phyloP scores from a whole-genome alignment of 768 basidiomycete species.

The Hypholoma fasciculare region DNA sequence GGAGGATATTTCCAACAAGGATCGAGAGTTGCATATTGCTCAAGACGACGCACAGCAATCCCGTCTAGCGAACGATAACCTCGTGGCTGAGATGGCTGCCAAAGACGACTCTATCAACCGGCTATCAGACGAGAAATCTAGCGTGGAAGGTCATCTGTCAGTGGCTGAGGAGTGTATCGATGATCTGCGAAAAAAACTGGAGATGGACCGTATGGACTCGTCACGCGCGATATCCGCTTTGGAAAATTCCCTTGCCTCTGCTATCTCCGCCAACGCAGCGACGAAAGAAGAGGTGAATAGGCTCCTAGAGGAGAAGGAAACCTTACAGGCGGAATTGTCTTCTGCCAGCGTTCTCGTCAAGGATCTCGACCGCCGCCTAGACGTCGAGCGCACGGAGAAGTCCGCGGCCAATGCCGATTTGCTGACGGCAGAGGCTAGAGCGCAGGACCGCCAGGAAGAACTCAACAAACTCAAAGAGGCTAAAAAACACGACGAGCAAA shows the following conservation, averaged over 20 bases:
- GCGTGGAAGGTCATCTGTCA: not conserved
- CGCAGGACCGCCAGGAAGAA: slow-evolving; percentile 31
- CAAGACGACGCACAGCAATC: not conserved
- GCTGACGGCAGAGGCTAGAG: slow-evolving; percentile 12
- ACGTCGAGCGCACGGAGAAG: not conserved
- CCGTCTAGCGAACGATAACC: not conserved
- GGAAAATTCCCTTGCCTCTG: slow-evolving; percentile 1
- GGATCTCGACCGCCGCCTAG: not conserved
- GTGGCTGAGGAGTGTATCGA: not conserved
- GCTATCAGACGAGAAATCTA: slow-evolving; percentile 9
- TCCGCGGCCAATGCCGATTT: slow-evolving; percentile 21
- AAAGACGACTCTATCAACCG: slow-evolving; percentile 6
- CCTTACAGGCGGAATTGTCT: not conserved
- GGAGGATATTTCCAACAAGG: not conserved
- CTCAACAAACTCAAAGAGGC: slow-evolving; percentile 27
- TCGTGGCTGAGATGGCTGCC: slow-evolving; percentile 1
- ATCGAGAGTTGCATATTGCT: not conserved
- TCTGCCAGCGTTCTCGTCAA: not conserved
- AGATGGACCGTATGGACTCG: slow-evolving; percentile 3
- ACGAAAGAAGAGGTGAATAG: slow-evolving; percentile 5
- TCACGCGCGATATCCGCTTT: slow-evolving; percentile 1
- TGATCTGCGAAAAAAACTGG: not conserved
- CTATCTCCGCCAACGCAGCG: not conserved
- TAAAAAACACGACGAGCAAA: slow-evolving; percentile 34
- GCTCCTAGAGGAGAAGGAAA: not conserved